phyloP scores from a whole-genome alignment of 2,329 filamentous ascomycete species.

The Aaosphaeria pasadenensis region DNA sequence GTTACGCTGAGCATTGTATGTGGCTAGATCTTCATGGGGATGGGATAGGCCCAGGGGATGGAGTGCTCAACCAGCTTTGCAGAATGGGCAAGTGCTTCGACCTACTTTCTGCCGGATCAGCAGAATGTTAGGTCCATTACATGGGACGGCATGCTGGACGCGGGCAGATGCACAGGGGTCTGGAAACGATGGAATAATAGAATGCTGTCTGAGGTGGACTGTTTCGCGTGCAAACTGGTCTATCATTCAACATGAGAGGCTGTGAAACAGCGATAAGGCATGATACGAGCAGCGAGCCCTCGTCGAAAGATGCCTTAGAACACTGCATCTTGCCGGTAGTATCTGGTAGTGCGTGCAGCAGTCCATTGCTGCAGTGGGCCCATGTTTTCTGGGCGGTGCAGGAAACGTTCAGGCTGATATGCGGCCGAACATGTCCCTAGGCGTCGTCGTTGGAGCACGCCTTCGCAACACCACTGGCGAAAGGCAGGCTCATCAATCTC shows the following conservation, averaged over 20 bases:
- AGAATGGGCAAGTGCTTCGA: slow-evolving; percentile 9
- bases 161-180: slow-evolving; percentile 9
- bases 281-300: slow-evolving; percentile 16
- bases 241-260: slow-evolving; percentile 22
- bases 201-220: slow-evolving; percentile 3
- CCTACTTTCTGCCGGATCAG: slow-evolving; percentile 31
- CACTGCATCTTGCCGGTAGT: slow-evolving; percentile 22
- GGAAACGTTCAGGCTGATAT: slow-evolving; percentile 33
- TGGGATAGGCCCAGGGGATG: slow-evolving; percentile 12
- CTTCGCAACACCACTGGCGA: slow-evolving; percentile 7
- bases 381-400: slow-evolving; percentile 18
- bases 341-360: slow-evolving; percentile 7
- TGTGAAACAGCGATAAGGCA: slow-evolving; percentile 40
- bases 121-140: slow-evolving; percentile 19
- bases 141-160: slow-evolving; percentile 12
- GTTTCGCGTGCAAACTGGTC: slow-evolving; percentile 15
- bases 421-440: slow-evolving; percentile 19
- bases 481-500: slow-evolving; percentile 4
- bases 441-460: slow-evolving; percentile 11
- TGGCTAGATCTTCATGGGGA: slow-evolving; percentile 32
- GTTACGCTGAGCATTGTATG: slow-evolving; percentile 26
- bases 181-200: slow-evolving; percentile 11
- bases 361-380: slow-evolving; percentile 14
- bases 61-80: slow-evolving; percentile 6
- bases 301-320: slow-evolving; percentile 13